Base-by-base conservation (phyloP, 2,329 filamentous ascomycete species). In the Didymella pinodella region DNA sequence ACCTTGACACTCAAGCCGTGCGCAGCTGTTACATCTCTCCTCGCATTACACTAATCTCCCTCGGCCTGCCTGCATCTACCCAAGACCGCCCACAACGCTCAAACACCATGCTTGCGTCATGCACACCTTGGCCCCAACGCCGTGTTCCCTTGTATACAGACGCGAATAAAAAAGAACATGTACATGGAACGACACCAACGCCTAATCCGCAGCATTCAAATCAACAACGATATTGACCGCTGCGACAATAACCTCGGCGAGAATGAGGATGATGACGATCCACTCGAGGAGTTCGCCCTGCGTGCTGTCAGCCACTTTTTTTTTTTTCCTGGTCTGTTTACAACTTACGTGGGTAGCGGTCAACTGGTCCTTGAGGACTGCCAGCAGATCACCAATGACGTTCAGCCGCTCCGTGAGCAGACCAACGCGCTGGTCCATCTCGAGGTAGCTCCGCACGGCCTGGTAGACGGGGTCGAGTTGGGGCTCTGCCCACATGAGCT, bases 401-500 rank as follows among this genome's bases (percentile, higher is more conserved):
- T 93, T 90, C 66, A 99, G 80, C 54, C 95, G 84, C 76, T 98
- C 94, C 11, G 92, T 98, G 72, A 99, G 80, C 38, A 99, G 82
- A 25, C 88, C 88, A 12, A 98, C 94, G 56, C 95, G 84, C 82
- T 98, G 95, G 77, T 98, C 95, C 91, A 99, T 98, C 81, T 99
- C 95, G 20, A 99, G 83, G 76, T 99, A 99, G 75, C 90, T 95
- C 57, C 95, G 85, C 43, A 98, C 95, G 54, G 95, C 95, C 77
- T 96, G 91, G 76, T 99, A 99, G 28, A 99, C 90, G 5, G 95
- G 95, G 73, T 99, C 95, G 7, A 99, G 85, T 77, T 97, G 93
- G 8, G 95, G 95, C 79, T 99, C 95, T 31, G 94, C 91, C 95
- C 95, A 99, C 85, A 99, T 98, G 41, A 99, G 85, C 79, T 99